Base-by-base conservation (phyloP, 805 yeast genomes). In the Saccharomyces cerevisiae region DNA sequence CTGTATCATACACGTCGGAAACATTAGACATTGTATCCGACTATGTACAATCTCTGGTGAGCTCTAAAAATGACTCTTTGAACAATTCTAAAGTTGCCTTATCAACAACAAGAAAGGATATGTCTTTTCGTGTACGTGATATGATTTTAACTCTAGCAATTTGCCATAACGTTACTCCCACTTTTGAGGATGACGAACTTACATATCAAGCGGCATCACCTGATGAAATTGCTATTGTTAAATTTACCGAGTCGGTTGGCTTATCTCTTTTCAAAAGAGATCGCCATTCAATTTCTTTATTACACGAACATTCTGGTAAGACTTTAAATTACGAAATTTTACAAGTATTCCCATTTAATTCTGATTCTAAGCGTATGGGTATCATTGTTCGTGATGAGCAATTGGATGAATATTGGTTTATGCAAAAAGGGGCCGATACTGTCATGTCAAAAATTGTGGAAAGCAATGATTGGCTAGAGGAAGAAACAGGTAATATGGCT, bases 151-250 rank as follows among this genome's bases (percentile, higher is more conserved):
- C 97, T 1, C 75, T 94, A 51, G 96, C 98, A 0, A 74, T 92
- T n/a, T 94, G 99, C 69, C 99, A 94, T 70, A 90, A 90, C 61
- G 99, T 94, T 29, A 95, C 99, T 0, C 99, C 99, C 1, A 83
- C 96, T 0, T 80, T 83, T 59, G 94, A 85, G 54, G 88, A 84
- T 59, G 89, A 87, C 28, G 83, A 76, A 55, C 68, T 84, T 14
- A 79, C 89, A 1, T 94, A 91, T 68, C 99, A 94, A 71, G 99
- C 99, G 0, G 97, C 98, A 0, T 91, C 97, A 0, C 99, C 99
- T 0, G 99, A 94, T 74, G 99, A 94, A 68, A 84, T 94, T 61
- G 99, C 99, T 29, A 94, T 94, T 58, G 98, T 94, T 21, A 85
- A 85, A 64, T 94, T 89, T 73, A 88, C 97, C 0, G 95, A 89